Evolutionary conservation across 106 monocot genomes (phyloP).

Genomic region (Dendrobium nobile): DNA sequence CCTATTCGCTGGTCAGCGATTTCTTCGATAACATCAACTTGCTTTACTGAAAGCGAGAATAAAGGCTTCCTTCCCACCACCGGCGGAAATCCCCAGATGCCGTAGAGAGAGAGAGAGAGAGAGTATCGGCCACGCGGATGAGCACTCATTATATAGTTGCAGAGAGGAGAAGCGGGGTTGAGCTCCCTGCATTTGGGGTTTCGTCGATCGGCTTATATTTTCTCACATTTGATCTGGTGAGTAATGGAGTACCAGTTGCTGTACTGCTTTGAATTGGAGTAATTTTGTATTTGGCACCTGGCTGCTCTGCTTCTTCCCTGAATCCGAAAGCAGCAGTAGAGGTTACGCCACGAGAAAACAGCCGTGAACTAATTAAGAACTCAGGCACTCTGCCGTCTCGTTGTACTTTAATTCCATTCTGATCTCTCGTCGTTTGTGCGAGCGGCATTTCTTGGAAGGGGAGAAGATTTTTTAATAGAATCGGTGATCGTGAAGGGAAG

Average conservation of each 20-base stretch:
- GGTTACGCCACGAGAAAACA: neutral
- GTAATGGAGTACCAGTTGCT: neutral
- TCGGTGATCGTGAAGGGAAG: neutral
- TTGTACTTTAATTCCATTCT: neutral
- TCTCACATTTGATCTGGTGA: neutral
- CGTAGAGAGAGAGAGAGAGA: too few relatives aligned
- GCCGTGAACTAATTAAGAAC: neutral
- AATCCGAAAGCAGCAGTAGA: neutral
- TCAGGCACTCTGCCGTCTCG: neutral
- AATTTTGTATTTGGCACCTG: neutral
- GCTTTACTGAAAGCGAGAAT: too few relatives aligned
- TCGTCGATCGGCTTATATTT: too few relatives aligned
- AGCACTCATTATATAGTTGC: too few relatives aligned
- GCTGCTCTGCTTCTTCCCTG: neutral
- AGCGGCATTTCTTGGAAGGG: neutral
- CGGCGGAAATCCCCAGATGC: too few relatives aligned
- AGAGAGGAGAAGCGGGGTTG: too few relatives aligned
- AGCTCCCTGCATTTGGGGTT: too few relatives aligned
- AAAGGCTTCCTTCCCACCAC: too few relatives aligned
- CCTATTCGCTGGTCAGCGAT: too few relatives aligned
- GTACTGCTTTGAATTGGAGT: neutral
- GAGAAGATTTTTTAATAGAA: neutral
- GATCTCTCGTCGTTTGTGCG: slow-evolving; percentile 2
- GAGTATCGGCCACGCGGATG: too few relatives aligned
- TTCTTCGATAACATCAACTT: too few relatives aligned